Evolutionary conservation across 768 basidiomycete genomes (phyloP).

Genomic region (Termitomyces heimii): DNA sequence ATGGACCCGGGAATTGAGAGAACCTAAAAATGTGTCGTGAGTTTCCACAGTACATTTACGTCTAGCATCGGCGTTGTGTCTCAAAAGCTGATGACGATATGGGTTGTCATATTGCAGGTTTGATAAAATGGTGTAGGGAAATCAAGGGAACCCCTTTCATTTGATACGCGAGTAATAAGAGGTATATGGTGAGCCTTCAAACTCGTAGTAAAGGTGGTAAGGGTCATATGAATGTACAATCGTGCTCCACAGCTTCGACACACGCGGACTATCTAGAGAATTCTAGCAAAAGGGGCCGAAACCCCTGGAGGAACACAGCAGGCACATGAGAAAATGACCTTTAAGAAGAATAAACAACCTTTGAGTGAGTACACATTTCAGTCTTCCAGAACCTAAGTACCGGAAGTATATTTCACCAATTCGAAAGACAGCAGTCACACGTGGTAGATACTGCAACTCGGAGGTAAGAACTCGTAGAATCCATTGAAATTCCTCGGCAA

Average conservation of each 20-base stretch:
- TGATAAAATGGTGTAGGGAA: background rate
- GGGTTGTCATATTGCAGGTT: background rate
- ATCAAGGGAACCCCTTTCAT: background rate
- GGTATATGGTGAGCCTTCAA: background rate
- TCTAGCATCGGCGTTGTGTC: background rate
- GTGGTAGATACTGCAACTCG: background rate
- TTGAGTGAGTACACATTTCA: background rate
- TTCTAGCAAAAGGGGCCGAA: background rate
- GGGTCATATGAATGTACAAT: background rate
- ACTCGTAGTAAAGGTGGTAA: background rate
- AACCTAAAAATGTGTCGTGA: background rate
- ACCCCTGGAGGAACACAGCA: background rate
- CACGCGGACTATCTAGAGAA: background rate
- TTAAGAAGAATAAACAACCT: background rate
- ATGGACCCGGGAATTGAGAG: background rate
- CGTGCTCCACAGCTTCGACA: background rate
- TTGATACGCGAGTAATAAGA: background rate
- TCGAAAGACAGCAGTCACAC: background rate
- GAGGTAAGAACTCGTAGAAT: background rate
- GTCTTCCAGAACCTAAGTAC: background rate
- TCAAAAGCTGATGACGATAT: background rate
- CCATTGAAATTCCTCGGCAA: slow-evolving; percentile 7
- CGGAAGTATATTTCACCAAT: background rate
- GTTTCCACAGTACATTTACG: background rate
- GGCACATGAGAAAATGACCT: background rate